Conservation (phyloP, 345 rosid species). For the Eucalyptus tenuipes region DNA sequence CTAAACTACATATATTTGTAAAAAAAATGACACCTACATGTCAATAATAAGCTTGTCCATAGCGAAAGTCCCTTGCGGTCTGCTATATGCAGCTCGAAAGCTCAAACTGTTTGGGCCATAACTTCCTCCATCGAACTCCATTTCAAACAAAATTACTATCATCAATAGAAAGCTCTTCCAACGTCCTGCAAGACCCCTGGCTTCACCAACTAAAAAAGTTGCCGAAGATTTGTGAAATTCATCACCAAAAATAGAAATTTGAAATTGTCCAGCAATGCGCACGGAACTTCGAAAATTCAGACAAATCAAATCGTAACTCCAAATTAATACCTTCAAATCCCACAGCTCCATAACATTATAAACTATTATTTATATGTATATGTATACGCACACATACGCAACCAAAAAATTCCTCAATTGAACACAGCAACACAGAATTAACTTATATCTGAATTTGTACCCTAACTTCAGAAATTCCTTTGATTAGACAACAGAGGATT, state of each 20-base stretch:
- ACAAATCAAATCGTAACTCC: neutral
- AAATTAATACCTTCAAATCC: neutral
- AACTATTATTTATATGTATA: too few species aligned
- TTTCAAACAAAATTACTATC: neutral
- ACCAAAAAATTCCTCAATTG: too few species aligned
- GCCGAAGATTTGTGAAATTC: neutral
- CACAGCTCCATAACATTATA: accelerated
- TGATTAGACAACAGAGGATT: neutral
- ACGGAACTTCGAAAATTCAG: neutral
- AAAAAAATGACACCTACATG: neutral
- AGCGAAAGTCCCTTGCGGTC: accelerated
- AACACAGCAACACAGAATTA: neutral
- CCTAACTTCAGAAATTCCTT: neutral
- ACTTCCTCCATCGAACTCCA: neutral
- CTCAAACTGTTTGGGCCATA: neutral
- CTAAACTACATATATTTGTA: neutral
- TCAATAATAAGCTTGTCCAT: neutral
- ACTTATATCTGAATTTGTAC: neutral
- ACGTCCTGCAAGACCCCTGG: neutral
- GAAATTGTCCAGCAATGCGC: accelerated
- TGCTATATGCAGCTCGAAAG: neutral
- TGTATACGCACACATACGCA: too few species aligned
- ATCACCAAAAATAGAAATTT: neutral
- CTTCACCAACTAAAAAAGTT: neutral
- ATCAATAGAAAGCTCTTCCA: neutral